Conservation (phyloP, 768 basidiomycete genomes). For the Panaeolus cyanescens region DNA sequence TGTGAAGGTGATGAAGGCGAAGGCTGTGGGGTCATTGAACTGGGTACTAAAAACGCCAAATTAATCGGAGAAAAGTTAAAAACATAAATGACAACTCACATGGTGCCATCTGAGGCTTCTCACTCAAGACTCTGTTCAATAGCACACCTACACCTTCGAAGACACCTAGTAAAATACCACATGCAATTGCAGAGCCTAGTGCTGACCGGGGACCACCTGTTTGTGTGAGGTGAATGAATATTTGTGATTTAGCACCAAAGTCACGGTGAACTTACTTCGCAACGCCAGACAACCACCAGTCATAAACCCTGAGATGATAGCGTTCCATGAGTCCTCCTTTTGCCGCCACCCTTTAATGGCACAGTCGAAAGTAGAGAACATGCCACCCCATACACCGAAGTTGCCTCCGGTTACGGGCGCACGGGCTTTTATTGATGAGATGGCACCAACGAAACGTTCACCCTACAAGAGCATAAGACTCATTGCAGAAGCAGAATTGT, state of each 20-base stretch:
- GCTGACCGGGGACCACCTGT: slow-evolving; percentile 92
- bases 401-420: slow-evolving; percentile 98
- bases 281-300: slow-evolving; percentile 96
- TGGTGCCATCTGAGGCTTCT: slow-evolving; percentile 80
- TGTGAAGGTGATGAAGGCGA: slow-evolving; percentile 41
- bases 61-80: slow-evolving; percentile 8
- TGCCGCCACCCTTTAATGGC: slow-evolving; percentile 96
- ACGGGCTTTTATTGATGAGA: slow-evolving; percentile 96
- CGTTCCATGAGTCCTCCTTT: slow-evolving; percentile 99
- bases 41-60: slow-evolving; percentile 43
- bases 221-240: slow-evolving; percentile 3
- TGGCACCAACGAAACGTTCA: slow-evolving; percentile 90
- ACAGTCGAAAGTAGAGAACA: slow-evolving; percentile 99
- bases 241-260: slow-evolving; percentile 1
- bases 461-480: slow-evolving; percentile 52
- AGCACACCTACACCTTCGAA: slow-evolving; percentile 96
- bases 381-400: slow-evolving; percentile 94
- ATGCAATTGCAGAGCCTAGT: slow-evolving; percentile 90
- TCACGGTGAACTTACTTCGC: slow-evolving; percentile 69
- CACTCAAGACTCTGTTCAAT: slow-evolving; percentile 85
- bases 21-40: slow-evolving; percentile 54
- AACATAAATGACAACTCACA: slow-evolving; percentile 45
- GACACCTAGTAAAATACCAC: slow-evolving; percentile 93
- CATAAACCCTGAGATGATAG: slow-evolving; percentile 97
- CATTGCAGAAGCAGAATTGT: neutral